These are phyloP conservation scores for Citrus glauca DNA, from an alignment of 345 rosid genomes.

Conservation along the genomic window DNA sequence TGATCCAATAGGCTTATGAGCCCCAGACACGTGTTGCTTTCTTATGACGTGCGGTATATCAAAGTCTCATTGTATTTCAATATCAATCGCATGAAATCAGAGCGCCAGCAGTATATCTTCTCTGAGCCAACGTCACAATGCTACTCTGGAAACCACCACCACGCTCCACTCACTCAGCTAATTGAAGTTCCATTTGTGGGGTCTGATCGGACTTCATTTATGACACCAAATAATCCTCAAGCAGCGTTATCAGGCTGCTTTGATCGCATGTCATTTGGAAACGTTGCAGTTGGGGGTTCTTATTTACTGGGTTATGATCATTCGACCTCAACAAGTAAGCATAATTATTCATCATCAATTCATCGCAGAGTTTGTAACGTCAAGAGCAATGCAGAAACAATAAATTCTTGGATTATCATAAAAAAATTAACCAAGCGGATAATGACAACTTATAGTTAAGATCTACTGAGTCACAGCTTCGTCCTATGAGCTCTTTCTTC, in stretches of 20 bases:
- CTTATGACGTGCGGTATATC: too few relatives aligned
- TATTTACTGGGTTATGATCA: constrained; percentile 30
- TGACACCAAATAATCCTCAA: constrained; percentile 34
- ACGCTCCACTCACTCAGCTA: constrained; percentile 40
- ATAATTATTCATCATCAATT: too few relatives aligned
- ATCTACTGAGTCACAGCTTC: background rate
- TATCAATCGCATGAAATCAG: background rate
- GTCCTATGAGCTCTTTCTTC: background rate
- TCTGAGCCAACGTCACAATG: constrained; percentile 34
- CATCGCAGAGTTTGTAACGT: background rate
- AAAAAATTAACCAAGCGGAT: too few relatives aligned
- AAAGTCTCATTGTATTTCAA: too few relatives aligned
- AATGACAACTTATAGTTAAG: too few relatives aligned
- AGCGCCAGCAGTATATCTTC: constrained; percentile 28
- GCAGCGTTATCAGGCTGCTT: constrained; percentile 37
- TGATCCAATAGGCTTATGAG: too few relatives aligned
- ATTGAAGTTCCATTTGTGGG: constrained; percentile 54
- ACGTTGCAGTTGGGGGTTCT: constrained; percentile 30
- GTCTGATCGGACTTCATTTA: constrained; percentile 31
- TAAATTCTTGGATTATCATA: background rate
- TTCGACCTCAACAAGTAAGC: background rate
- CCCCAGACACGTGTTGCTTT: too few relatives aligned
- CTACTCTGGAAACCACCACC: constrained; percentile 34
- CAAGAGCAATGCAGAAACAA: background rate
- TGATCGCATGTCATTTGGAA: constrained; percentile 41